phyloP scores from a whole-genome alignment of 768 basidiomycete genomes.

The Naganishia kalamii region DNA sequence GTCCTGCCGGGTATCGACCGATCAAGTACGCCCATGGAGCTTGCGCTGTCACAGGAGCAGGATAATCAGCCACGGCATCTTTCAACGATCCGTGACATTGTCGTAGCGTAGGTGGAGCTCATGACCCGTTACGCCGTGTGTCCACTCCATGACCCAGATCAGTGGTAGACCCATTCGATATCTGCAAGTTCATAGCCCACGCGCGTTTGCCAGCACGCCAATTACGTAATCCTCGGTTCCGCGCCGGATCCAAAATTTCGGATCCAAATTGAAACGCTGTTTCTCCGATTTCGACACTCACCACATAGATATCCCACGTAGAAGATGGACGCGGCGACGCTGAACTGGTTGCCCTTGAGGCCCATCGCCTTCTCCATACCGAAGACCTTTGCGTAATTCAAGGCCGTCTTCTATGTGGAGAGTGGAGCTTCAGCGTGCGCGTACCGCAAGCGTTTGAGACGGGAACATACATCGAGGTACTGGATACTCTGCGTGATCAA shows the following conservation, averaged over 20 bases:
- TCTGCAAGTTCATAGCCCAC: no score
- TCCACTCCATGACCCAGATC: no score
- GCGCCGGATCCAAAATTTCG: background rate
- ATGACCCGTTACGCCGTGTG: no score
- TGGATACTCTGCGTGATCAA: conserved; percentile 42
- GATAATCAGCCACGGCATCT: no score
- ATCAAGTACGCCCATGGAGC: conserved; percentile 38
- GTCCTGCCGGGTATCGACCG: conserved; percentile 43
- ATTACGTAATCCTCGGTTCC: no score
- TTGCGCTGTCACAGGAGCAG: background rate
- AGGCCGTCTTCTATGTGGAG: conserved; percentile 36
- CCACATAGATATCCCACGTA: conserved; percentile 40
- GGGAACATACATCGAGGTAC: conserved; percentile 33
- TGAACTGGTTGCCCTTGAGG: conserved; percentile 38
- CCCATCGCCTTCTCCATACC: conserved; percentile 43
- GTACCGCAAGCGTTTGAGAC: conserved; percentile 34
- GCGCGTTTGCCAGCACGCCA: no score
- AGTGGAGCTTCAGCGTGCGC: conserved; percentile 19
- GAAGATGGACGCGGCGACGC: conserved; percentile 27
- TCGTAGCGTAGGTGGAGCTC: no score
- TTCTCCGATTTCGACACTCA: conserved; percentile 12
- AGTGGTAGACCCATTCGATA: no score
- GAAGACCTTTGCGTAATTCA: conserved; percentile 45
- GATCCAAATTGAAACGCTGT: background rate
- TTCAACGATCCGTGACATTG: no score